Conservation (phyloP, 1,284 basidiomycete species). For the Earliella scabrosa region DNA sequence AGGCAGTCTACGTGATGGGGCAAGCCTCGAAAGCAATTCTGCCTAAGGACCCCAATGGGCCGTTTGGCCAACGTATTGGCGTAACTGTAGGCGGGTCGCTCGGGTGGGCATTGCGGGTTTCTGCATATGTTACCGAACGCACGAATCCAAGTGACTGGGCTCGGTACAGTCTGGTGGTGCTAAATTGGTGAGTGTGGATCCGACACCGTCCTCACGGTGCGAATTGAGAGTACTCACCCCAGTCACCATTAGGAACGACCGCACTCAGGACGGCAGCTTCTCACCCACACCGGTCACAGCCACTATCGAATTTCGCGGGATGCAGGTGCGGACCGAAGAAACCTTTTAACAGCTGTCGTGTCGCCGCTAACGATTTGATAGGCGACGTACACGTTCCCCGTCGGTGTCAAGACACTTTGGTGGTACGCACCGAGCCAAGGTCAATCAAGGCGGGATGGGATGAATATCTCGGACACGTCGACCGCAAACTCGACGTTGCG, state of each 20-base stretch:
- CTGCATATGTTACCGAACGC: constrained; percentile 65
- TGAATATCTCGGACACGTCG: neutral
- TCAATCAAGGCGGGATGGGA: neutral
- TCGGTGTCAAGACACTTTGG: constrained; percentile 56
- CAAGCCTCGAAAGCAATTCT: constrained; percentile 74
- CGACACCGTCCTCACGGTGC: no score
- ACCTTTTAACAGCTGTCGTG: neutral
- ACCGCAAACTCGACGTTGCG: constrained; percentile 5
- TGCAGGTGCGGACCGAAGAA: no score
- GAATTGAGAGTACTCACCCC: no score
- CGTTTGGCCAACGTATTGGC: constrained; percentile 69
- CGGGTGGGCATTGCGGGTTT: constrained; percentile 60
- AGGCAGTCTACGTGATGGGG: constrained; percentile 69
- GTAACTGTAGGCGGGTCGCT: constrained; percentile 60
- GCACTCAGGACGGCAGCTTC: constrained; percentile 50
- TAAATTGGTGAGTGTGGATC: constrained; percentile 54
- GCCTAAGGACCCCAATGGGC: constrained; percentile 67
- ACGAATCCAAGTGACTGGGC: constrained; percentile 58
- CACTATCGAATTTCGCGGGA: constrained; percentile 71
- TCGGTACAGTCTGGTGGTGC: constrained; percentile 68
- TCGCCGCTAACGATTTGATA: no score
- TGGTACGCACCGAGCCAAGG: constrained; percentile 40
- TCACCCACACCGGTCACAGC: constrained; percentile 61
- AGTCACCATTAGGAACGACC: constrained; percentile 62
- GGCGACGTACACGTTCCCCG: constrained; percentile 67